A percentile compares a stretch with the other conserved stretches of the same genome.
Conservation (phyloP, 257 asterid species). For the Solanum clarkiae region DNA sequence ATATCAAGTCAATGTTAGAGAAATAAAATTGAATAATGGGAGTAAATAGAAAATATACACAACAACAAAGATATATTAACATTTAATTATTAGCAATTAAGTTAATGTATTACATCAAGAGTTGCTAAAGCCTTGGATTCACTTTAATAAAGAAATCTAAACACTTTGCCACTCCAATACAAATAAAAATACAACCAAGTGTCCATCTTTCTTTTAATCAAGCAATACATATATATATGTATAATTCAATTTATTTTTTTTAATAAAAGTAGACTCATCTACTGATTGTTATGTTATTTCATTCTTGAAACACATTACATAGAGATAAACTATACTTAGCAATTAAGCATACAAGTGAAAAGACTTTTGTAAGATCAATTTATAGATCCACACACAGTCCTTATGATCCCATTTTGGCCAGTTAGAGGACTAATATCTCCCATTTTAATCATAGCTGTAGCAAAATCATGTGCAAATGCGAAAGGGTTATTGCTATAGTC, state of each 20-base stretch:
- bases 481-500: neutral
- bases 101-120: no score
- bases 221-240: neutral
- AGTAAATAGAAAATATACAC: no score
- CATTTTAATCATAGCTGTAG: conserved; percentile 26
- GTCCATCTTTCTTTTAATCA: neutral
- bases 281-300: neutral
- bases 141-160: no score
- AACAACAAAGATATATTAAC: no score
- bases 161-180: no score
- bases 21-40: no score
- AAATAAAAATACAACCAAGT: neutral
- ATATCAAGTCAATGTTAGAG: no score
- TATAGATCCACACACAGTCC: conserved; percentile 12
- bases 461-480: no score
- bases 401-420: neutral
- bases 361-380: neutral
- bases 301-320: neutral
- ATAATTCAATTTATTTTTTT: neutral
- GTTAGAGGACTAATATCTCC: conserved; percentile 20
- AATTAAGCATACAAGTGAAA: neutral
- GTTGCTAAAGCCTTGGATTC: no score
- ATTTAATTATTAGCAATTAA: no score
- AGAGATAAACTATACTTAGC: neutral
- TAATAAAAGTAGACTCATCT: no score